A percentile compares a stretch with the other conserved stretches of the same genome.
These are phyloP conservation scores for Beauveria bassiana DNA, from an alignment of 2,329 filamentous ascomycete species.

Conservation along the genomic window DNA sequence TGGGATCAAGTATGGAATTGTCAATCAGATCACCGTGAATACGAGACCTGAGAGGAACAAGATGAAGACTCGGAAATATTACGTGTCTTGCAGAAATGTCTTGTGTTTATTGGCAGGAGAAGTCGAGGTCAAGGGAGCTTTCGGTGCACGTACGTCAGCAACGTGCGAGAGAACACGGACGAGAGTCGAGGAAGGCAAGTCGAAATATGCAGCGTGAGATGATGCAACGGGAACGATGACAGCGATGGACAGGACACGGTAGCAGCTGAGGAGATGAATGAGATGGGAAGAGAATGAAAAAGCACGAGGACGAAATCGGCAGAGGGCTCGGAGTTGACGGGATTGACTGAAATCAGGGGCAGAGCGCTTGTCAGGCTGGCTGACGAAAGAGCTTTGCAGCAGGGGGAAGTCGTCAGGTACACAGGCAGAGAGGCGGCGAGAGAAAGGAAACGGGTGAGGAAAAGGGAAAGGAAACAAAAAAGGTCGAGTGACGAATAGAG, in stretches of 20 bases:
- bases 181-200: not conserved
- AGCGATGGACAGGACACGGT: not conserved
- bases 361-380: slow-evolving; percentile 10
- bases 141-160: slow-evolving; percentile 7
- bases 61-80: slow-evolving; percentile 3
- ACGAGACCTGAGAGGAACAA: not conserved
- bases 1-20: slow-evolving; percentile 5
- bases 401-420: not conserved
- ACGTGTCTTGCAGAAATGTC: slow-evolving; percentile 8
- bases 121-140: not conserved
- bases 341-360: slow-evolving; percentile 9
- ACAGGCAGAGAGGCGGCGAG: not conserved
- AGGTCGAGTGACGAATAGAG: slow-evolving; percentile 6
- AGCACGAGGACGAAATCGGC: slow-evolving; percentile 7
- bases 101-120: slow-evolving; percentile 8
- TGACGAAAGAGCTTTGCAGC: not conserved
- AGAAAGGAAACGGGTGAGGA: not conserved
- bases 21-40: not conserved
- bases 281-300: not conserved
- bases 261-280: not conserved
- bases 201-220: not conserved
- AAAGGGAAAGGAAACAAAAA: not conserved
- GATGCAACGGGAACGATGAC: slow-evolving; percentile 5
- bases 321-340: slow-evolving; percentile 6
- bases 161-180: not conserved